These are phyloP conservation scores for Mimosa pudica DNA, from an alignment of 306 rosid species.

Conservation along the genomic window DNA sequence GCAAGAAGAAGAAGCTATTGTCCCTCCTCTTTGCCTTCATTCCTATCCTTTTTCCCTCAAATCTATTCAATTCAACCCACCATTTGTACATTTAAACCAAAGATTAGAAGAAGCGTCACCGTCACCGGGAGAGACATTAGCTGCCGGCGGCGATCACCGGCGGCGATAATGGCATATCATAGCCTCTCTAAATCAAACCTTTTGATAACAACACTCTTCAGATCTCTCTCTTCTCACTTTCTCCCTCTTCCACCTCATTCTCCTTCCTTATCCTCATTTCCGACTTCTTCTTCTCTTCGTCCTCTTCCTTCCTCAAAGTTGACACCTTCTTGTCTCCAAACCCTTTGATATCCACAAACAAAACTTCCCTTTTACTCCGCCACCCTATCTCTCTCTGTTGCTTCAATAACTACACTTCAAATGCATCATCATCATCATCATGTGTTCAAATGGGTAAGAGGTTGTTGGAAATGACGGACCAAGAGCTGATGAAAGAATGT, in stretches of 20 bases:
- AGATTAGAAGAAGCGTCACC: too few species aligned
- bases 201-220: slow-evolving; percentile 4
- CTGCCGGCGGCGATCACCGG: not conserved
- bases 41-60: too few species aligned
- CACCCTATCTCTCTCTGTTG: slow-evolving; percentile 28
- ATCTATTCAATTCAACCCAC: too few species aligned
- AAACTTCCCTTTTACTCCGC: slow-evolving; percentile 10
- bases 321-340: slow-evolving; percentile 3
- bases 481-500: slow-evolving; percentile 75
- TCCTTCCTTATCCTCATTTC: not conserved
- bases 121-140: too few species aligned
- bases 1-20: too few species aligned
- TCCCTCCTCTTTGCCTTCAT: too few species aligned
- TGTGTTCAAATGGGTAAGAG: slow-evolving; percentile 40
- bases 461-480: slow-evolving; percentile 66
- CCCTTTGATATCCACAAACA: not conserved
- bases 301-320: slow-evolving; percentile 9
- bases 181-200: slow-evolving; percentile 28
- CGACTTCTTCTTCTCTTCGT: slow-evolving; percentile 6
- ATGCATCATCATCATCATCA: too few species aligned
- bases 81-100: too few species aligned
- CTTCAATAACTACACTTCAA: slow-evolving; percentile 27
- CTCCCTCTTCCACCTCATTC: not conserved
- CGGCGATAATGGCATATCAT: slow-evolving; percentile 31
- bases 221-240: slow-evolving; percentile 1